Evolutionary conservation across 2,329 filamentous ascomycete species (phyloP), one percentile per base, ranked within the genome.

Genomic region (Xylaria sp.): DNA sequence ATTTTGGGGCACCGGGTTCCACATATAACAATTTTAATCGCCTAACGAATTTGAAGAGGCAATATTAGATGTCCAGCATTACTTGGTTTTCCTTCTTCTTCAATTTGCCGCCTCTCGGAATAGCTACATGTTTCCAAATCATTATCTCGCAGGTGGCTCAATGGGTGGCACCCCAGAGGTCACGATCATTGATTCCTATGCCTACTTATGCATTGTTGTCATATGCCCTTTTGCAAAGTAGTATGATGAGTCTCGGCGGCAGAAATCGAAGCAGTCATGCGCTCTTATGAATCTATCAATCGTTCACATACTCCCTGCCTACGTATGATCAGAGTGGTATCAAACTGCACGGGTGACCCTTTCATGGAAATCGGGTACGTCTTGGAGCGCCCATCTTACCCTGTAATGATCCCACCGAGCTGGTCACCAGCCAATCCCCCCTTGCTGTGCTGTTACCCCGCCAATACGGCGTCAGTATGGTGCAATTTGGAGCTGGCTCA

Each of bases 401-500:
- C 37, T 43, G 37, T 42, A 35, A 40, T 25, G 12, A 4, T 25
- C n/a, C 17, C 35, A 17, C 14, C 15, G 17, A 2, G 37, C 2
- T 15, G 7, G 23, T 46, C 19, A 46, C 43, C 28, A 31, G 19
- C 31, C 7, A 14, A 9, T n/a, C 19, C 17, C 45, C 35, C n/a
- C 14, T n/a, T 6, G 9, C 45, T 56, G 40, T 33, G 23, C 55
- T 55, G 49, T 50, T 62, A 49, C 60, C 43, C 53, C 37, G 54
- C 49, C 45, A 40, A 50, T 57, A 37, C 45, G 23, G 28, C 8
- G 43, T 28, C 31, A 25, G 25, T 47, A 58, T 54, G 54, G n/a
- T 54, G 47, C 35, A 50, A 62, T 62, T 52, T 52, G 53, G 53
- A 31, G 53, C 9, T 40, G 52, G 23, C 35, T 40, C 31, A 57